phyloP scores from a whole-genome alignment of 257 asterid genomes.

The Ocimum tenuiflorum region DNA sequence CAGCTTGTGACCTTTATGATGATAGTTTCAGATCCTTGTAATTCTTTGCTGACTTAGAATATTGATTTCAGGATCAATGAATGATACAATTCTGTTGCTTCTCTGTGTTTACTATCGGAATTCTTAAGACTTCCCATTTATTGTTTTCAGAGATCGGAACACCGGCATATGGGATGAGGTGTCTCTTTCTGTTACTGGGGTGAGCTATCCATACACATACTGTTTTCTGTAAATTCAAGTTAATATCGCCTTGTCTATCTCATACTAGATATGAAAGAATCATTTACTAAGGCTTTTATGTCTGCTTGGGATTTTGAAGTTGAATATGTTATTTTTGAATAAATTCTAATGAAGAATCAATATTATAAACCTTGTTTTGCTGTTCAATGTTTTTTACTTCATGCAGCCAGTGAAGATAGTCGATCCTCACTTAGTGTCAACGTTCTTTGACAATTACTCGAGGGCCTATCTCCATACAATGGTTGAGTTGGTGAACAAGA shows the following conservation, averaged over 20 bases:
- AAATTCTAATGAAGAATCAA: background rate
- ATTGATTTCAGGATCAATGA: background rate
- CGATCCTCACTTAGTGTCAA: conserved; percentile 89
- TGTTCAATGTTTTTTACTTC: conserved; percentile 6
- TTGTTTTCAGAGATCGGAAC: conserved; percentile 75
- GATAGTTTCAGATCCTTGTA: conserved; percentile 8
- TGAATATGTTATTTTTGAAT: conserved; percentile 1
- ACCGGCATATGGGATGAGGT: conserved; percentile 99
- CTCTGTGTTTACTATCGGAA: conserved; percentile 8
- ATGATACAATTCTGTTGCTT: background rate
- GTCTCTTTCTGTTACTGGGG: conserved; percentile 85
- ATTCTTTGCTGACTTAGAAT: conserved; percentile 1
- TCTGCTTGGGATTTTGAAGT: conserved; percentile 12
- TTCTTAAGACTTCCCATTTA: conserved; percentile 12
- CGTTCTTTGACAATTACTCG: conserved; percentile 62
- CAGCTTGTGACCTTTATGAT: background rate
- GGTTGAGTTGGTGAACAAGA: conserved; percentile 63
- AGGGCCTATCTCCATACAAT: conserved; percentile 76
- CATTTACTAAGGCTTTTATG: conserved; percentile 1
- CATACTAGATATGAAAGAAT: conserved; percentile 9
- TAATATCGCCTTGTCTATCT: background rate
- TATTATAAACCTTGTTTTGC: background rate
- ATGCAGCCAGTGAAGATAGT: conserved; percentile 96
- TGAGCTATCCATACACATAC: conserved; percentile 31
- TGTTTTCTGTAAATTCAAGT: conserved; percentile 4